Evolutionary conservation across 257 asterid species (phyloP).

Genomic region (Solanum rostratum): DNA sequence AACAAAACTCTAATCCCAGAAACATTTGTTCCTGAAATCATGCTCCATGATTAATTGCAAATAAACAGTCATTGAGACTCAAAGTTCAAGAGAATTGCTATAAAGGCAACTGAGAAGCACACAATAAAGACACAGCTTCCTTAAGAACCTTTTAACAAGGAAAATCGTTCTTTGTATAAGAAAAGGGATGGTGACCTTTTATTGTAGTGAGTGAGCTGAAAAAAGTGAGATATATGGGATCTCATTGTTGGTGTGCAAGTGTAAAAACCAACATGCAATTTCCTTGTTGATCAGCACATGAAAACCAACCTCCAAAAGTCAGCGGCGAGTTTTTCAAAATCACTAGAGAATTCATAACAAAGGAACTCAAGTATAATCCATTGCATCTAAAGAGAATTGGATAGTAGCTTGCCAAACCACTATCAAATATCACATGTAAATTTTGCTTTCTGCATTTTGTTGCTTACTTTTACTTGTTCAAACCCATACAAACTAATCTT

Average conservation of each 20-base stretch:
- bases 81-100: neutral
- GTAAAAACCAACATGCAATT: neutral
- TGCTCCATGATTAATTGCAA: neutral
- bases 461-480: neutral
- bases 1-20: neutral
- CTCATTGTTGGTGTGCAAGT: neutral
- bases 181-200: neutral
- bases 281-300: neutral
- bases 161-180: neutral
- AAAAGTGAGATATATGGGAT: neutral
- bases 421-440: neutral
- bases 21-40: neutral
- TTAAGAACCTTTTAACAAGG: neutral
- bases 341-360: neutral
- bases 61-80: neutral
- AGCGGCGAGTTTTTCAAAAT: neutral
- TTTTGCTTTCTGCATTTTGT: neutral
- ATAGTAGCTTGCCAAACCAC: neutral
- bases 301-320: neutral
- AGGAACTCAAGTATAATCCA: neutral
- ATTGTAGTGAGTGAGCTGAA: neutral
- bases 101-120: neutral
- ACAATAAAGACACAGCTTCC: neutral
- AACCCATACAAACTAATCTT: neutral
- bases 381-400: neutral